Evolutionary conservation across 768 basidiomycete species (phyloP).

Genomic region (Mycena latifolia): DNA sequence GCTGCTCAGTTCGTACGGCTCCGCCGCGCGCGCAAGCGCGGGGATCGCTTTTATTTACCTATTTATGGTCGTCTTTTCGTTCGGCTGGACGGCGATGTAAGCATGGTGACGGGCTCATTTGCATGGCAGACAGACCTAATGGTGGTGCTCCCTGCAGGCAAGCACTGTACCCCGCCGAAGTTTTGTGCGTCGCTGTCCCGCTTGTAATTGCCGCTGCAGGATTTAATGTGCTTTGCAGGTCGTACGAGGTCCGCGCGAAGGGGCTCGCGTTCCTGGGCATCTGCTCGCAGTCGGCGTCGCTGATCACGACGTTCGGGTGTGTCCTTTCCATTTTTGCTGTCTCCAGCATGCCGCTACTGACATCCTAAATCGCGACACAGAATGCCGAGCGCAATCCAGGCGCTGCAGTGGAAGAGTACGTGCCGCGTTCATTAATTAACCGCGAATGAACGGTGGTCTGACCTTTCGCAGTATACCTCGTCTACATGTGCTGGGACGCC

Average conservation of each 20-base stretch:
- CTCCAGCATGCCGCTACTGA: background rate
- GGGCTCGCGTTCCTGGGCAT: slow-evolving; percentile 65
- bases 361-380: slow-evolving; percentile 43
- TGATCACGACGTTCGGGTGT: slow-evolving; percentile 65
- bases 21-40: slow-evolving; percentile 55
- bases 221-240: background rate
- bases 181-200: slow-evolving; percentile 42
- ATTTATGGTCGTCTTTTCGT: slow-evolving; percentile 66
- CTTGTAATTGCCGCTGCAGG: too few relatives aligned
- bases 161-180: slow-evolving; percentile 67
- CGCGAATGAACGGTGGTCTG: background rate
- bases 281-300: slow-evolving; percentile 54
- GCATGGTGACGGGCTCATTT: background rate
- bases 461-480: slow-evolving; percentile 56
- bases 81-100: slow-evolving; percentile 68
- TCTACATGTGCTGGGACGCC: slow-evolving; percentile 63
- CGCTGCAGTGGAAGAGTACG: slow-evolving; percentile 60
- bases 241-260: slow-evolving; percentile 63
- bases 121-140: slow-evolving; percentile 1
- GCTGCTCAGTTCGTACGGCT: slow-evolving; percentile 54
- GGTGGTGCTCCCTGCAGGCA: slow-evolving; percentile 48
- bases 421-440: background rate
- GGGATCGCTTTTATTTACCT: slow-evolving; percentile 65
- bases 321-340: slow-evolving; percentile 22
- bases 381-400: slow-evolving; percentile 60